These are phyloP conservation scores for Fusarium sp. DNA, from an alignment of 2,329 filamentous ascomycete genomes.

Conservation along the genomic window DNA sequence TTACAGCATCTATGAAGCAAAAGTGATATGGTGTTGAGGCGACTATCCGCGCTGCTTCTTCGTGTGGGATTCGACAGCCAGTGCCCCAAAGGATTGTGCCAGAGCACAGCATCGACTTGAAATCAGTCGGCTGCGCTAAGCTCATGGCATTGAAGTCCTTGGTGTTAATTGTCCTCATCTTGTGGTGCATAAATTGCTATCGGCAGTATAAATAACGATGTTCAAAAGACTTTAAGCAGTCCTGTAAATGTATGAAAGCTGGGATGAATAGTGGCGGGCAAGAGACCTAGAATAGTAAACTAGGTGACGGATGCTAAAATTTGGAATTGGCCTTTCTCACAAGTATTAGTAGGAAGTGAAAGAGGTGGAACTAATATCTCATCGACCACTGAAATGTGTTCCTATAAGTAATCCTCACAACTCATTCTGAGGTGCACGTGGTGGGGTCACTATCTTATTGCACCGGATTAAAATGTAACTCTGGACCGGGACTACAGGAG, in stretches of 20 bases:
- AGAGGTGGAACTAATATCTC: neutral
- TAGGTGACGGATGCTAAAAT: neutral
- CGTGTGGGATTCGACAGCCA: constrained; percentile 22
- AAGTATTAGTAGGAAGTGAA: neutral
- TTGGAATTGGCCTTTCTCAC: neutral
- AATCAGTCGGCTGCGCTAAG: constrained; percentile 22
- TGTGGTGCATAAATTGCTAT: neutral
- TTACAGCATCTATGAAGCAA: constrained; percentile 22
- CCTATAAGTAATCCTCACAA: neutral
- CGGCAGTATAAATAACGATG: too few relatives aligned
- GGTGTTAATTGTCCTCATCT: constrained; percentile 4
- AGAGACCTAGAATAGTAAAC: too few relatives aligned
- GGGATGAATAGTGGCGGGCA: too few relatives aligned
- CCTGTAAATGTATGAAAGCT: too few relatives aligned
- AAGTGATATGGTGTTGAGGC: constrained; percentile 21
- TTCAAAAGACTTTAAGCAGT: neutral
- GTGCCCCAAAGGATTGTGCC: constrained; percentile 21
- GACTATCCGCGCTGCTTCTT: constrained; percentile 21
- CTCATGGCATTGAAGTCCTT: constrained; percentile 19
- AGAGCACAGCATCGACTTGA: constrained; percentile 20
- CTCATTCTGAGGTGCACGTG: too few relatives aligned
- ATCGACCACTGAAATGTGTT: neutral
- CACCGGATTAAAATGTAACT: too few relatives aligned
- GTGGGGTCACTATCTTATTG: neutral
- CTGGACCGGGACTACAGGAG: too few relatives aligned